Percentiles rank a stretch among this genome's conserved stretches.
phyloP scores from a whole-genome alignment of 2,329 filamentous ascomycete species.

The Fusarium sp. region DNA sequence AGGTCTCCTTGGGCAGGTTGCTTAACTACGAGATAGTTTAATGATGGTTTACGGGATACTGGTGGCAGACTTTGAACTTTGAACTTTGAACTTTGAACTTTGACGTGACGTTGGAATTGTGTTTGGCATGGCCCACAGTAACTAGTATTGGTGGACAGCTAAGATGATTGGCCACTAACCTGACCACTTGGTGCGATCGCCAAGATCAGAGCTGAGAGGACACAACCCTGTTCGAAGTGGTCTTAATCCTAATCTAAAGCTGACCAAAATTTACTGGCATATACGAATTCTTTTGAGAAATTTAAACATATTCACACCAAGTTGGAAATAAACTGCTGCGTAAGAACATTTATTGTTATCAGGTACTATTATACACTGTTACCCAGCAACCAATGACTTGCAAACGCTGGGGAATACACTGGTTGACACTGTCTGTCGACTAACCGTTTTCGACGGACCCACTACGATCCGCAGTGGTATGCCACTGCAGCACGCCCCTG shows the following conservation, averaged over 20 bases:
- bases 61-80: too few species aligned
- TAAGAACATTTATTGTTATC: too few species aligned
- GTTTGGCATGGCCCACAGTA: conserved; percentile 9
- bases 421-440: too few species aligned
- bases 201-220: not conserved
- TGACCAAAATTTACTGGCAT: not conserved
- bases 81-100: too few species aligned
- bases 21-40: too few species aligned
- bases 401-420: not conserved
- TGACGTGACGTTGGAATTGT: conserved; percentile 23
- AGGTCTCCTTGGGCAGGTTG: too few species aligned
- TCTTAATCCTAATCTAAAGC: conserved; percentile 1
- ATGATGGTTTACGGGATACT: too few species aligned
- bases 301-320: too few species aligned
- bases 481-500: too few species aligned
- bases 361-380: not conserved
- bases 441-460: not conserved
- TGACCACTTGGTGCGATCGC: conserved; percentile 12
- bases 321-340: too few species aligned
- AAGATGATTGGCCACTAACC: conserved; percentile 8
- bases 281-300: too few species aligned
- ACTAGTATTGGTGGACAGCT: not conserved
- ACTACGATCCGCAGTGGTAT: not conserved
- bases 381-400: not conserved
- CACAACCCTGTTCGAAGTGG: not conserved